These are phyloP conservation scores for Asparagopsis taxiformis DNA, from an alignment of 31 red algal species.

Conservation along the genomic window DNA sequence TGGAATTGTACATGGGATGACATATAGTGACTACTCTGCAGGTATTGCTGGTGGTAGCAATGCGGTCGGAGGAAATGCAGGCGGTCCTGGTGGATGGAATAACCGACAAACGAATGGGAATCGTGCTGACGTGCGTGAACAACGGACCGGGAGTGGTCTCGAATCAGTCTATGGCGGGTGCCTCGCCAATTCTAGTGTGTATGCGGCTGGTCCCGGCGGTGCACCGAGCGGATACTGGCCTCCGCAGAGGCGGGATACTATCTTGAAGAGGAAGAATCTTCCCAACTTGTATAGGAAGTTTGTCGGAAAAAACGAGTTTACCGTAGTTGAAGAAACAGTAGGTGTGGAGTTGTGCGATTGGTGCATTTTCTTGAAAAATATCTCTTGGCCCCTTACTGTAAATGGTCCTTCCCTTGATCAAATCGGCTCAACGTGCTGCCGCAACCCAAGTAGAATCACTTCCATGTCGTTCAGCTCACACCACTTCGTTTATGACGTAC, in stretches of 20 bases:
- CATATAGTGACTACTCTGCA: constrained; percentile 30
- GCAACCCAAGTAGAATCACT: no score
- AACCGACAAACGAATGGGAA: constrained; percentile 30
- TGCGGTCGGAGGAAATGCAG: constrained; percentile 17
- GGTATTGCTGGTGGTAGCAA: constrained; percentile 55
- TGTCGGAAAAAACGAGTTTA: not conserved
- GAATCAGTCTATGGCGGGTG: constrained; percentile 30
- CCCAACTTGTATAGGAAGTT: not conserved
- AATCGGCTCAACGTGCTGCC: no score
- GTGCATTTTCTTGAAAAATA: no score
- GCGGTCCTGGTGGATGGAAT: constrained; percentile 46
- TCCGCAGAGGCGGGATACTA: constrained; percentile 29
- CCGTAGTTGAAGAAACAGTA: not conserved
- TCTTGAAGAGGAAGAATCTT: not conserved
- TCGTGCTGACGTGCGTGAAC: constrained; percentile 2
- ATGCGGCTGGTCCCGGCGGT: constrained; percentile 44
- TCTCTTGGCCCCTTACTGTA: no score
- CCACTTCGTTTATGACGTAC: no score
- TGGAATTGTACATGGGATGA: constrained; percentile 51
- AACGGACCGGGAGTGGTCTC: constrained; percentile 20
- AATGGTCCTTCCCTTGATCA: no score
- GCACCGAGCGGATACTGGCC: constrained; percentile 57
- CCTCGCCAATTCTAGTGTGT: constrained; percentile 42
- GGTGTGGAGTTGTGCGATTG: no score
- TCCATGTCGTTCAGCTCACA: no score